A percentile compares a stretch with the other conserved stretches of the same genome.
Evolutionary conservation across 2,329 filamentous ascomycete species (phyloP).

Genomic region (Scorias spongiosa): DNA sequence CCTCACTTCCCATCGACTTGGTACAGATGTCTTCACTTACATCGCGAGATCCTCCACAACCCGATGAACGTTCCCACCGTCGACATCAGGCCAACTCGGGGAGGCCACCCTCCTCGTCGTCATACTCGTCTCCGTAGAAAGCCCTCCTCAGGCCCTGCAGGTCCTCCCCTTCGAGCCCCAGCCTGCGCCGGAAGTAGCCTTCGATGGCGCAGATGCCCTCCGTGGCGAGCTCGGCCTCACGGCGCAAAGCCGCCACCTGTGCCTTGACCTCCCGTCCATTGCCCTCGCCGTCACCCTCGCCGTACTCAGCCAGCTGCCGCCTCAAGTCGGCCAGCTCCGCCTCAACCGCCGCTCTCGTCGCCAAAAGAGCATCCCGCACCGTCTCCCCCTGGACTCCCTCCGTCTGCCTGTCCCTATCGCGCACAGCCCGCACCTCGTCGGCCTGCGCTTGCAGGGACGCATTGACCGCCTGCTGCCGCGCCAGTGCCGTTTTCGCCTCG

Average conservation of each 20-base stretch:
- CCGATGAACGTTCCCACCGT: too few relatives aligned
- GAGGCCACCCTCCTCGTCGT: slow-evolving; percentile 37
- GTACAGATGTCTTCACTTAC: too few relatives aligned
- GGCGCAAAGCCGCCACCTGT: slow-evolving; percentile 16
- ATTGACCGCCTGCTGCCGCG: slow-evolving; percentile 21
- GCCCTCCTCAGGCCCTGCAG: slow-evolving; percentile 28
- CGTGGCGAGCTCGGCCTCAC: slow-evolving; percentile 23
- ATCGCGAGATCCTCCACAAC: too few relatives aligned
- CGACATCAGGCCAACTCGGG: slow-evolving; percentile 19
- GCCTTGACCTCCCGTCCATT: slow-evolving; percentile 28
- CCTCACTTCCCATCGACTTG: too few relatives aligned
- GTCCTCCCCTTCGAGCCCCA: slow-evolving; percentile 26
- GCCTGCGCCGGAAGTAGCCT: slow-evolving; percentile 24
- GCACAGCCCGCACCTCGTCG: slow-evolving; percentile 22
- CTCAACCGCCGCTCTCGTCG: slow-evolving; percentile 20
- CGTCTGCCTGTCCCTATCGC: slow-evolving; percentile 11
- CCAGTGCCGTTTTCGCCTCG: slow-evolving; percentile 22
- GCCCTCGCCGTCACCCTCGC: slow-evolving; percentile 28
- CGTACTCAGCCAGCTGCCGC: slow-evolving; percentile 28
- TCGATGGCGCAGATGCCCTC: slow-evolving; percentile 34
- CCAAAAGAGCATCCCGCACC: slow-evolving; percentile 22
- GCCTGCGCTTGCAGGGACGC: slow-evolving; percentile 27
- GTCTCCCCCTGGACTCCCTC: slow-evolving; percentile 22
- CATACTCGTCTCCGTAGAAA: slow-evolving; percentile 40
- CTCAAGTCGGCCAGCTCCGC: slow-evolving; percentile 24